phyloP scores from a whole-genome alignment of 2,329 filamentous ascomycete genomes.

The Diaporthe australafricana region DNA sequence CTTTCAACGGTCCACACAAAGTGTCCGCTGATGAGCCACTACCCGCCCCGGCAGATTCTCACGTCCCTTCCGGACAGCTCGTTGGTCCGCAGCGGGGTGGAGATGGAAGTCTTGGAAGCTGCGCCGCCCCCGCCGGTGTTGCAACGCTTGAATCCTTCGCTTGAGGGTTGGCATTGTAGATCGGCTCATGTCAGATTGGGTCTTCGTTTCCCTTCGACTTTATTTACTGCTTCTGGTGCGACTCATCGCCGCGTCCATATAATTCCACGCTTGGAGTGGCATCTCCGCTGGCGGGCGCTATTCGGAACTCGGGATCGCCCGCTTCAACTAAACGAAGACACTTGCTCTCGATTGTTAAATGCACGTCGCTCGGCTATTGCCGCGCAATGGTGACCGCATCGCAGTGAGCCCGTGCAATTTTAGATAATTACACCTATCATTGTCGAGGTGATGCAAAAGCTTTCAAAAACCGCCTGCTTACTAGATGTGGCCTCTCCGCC shows the following conservation, averaged over 20 bases:
- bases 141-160: neutral
- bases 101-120: constrained; percentile 6
- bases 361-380: neutral
- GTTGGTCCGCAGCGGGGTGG: constrained; percentile 2
- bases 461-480: neutral
- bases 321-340: neutral
- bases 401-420: neutral
- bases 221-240: neutral
- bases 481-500: neutral
- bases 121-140: constrained; percentile 6
- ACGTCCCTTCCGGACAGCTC: neutral
- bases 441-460: neutral
- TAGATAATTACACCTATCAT: neutral
- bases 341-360: neutral
- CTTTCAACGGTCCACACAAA: neutral
- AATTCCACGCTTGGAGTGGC: no score
- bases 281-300: no score
- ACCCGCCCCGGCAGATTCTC: neutral
- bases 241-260: neutral
- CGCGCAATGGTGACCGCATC: neutral
- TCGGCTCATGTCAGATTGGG: neutral
- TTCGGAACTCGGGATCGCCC: neutral
- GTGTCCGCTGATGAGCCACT: neutral
- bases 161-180: neutral
- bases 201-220: no score